These are phyloP conservation scores for Parietichytrium sp. DNA, from an alignment of 108 stramenopile species.

Conservation along the genomic window DNA sequence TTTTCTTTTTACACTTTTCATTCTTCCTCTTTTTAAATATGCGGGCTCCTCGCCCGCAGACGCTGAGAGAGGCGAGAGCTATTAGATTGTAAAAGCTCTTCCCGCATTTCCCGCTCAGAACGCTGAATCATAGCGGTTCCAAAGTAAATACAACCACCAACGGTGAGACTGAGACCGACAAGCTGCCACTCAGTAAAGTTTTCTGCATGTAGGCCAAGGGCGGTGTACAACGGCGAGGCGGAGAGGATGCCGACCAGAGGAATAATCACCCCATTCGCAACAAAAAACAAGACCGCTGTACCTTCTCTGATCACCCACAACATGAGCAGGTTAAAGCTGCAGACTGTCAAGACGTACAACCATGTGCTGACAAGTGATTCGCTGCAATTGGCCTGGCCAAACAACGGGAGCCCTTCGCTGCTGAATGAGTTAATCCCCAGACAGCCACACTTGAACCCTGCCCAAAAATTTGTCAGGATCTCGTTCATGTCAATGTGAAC, in stretches of 20 bases:
- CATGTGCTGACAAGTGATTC: neutral
- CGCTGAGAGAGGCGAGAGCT: no score
- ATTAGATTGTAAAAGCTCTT: neutral
- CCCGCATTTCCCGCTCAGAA: neutral
- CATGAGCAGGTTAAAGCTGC: constrained; percentile 31
- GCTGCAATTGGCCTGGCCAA: neutral
- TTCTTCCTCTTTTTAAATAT: no score
- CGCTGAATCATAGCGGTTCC: constrained; percentile 19
- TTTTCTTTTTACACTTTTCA: no score
- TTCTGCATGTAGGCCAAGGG: neutral
- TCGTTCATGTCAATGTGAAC: neutral
- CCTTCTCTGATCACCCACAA: constrained; percentile 5
- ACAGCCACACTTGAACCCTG: neutral
- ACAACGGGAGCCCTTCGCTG: neutral
- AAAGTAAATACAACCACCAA: constrained; percentile 23
- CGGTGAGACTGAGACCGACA: neutral
- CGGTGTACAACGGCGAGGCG: neutral
- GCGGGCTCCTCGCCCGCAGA: no score
- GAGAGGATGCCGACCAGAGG: constrained; percentile 1
- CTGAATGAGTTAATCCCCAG: neutral
- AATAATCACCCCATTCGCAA: constrained; percentile 20
- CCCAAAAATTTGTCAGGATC: neutral
- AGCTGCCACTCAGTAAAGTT: constrained; percentile 6
- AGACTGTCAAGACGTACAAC: neutral
- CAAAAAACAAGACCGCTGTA: constrained; percentile 24